These are phyloP conservation scores for Ophiosphaerella herpotricha DNA, from an alignment of 2,329 filamentous ascomycete genomes.

Conservation along the genomic window DNA sequence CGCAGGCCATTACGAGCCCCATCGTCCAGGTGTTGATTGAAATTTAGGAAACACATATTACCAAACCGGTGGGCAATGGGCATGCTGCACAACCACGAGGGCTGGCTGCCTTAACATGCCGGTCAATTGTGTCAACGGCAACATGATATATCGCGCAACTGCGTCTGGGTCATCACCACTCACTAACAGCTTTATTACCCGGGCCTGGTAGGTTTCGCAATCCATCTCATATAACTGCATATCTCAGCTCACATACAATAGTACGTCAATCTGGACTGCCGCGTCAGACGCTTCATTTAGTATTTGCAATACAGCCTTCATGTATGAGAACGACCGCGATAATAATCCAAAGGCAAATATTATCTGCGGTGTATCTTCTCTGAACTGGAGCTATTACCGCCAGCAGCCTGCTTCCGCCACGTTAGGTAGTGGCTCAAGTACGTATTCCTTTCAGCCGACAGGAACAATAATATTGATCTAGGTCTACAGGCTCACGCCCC, in stretches of 20 bases:
- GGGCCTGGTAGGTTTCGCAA: constrained; percentile 13
- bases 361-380: constrained; percentile 26
- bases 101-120: constrained; percentile 25
- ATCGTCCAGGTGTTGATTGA: background rate
- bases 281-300: constrained; percentile 18
- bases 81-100: constrained; percentile 27
- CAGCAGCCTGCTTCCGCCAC: constrained; percentile 23
- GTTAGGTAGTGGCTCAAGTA: background rate
- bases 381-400: constrained; percentile 35
- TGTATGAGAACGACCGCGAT: constrained; percentile 35
- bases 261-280: constrained; percentile 21
- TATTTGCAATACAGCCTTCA: constrained; percentile 37
- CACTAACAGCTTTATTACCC: constrained; percentile 6
- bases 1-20: background rate
- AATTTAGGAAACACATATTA: constrained; percentile 20
- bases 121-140: constrained; percentile 26
- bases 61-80: constrained; percentile 20
- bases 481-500: no score
- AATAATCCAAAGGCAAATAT: constrained; percentile 35
- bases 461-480: no score
- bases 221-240: background rate
- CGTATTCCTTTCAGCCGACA: background rate
- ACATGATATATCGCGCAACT: constrained; percentile 20
- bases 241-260: constrained; percentile 3
- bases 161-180: constrained; percentile 9